These are phyloP conservation scores for Thraustotheca clavata DNA, from an alignment of 352 stramenopile genomes.

Conservation along the genomic window DNA sequence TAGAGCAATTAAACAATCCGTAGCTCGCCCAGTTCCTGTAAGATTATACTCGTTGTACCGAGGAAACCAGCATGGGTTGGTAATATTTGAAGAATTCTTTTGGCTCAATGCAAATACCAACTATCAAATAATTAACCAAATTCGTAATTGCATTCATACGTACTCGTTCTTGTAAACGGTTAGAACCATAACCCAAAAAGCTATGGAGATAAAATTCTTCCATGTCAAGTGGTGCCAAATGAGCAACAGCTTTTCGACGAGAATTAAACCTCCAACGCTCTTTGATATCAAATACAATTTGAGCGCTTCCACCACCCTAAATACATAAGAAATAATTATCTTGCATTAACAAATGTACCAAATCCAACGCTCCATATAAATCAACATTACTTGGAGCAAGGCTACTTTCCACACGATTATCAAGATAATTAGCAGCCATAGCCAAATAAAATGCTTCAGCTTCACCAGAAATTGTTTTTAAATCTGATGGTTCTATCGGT, in stretches of 20 bases:
- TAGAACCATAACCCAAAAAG: conserved; percentile 1
- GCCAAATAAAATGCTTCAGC: conserved; percentile 2
- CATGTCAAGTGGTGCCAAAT: background rate
- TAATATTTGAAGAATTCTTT: no score
- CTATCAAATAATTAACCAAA: no score
- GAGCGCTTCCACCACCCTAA: background rate
- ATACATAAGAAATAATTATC: background rate
- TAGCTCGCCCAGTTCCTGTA: background rate
- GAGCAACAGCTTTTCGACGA: background rate
- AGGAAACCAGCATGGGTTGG: background rate
- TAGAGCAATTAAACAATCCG: background rate
- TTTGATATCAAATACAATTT: conserved; percentile 10
- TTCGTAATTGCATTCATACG: background rate
- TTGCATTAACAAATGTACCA: background rate
- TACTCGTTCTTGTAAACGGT: background rate
- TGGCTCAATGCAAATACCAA: no score
- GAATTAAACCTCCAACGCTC: conserved; percentile 13
- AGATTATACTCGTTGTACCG: background rate
- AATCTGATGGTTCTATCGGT: background rate
- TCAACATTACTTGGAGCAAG: background rate
- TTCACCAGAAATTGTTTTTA: conserved; percentile 7
- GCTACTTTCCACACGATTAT: conserved; percentile 8
- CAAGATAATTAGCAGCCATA: conserved; percentile 13
- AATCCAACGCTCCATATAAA: conserved; percentile 9
- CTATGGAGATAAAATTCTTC: conserved; percentile 6